Percentiles rank a stretch among this genome's conserved stretches.
phyloP scores from a whole-genome alignment of 192 early-diverging fungal genomes.

The Diversispora epigaea region DNA sequence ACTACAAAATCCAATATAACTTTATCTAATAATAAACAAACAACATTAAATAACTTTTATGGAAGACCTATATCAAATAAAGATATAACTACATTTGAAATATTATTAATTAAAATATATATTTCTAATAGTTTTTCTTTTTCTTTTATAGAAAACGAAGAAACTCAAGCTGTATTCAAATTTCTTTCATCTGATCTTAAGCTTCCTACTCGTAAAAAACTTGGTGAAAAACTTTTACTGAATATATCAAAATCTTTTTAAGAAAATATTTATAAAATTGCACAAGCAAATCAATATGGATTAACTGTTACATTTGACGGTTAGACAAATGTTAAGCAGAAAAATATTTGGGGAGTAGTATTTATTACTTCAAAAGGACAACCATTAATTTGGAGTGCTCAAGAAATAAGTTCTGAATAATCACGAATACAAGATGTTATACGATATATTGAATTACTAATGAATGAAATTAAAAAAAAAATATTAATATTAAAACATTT shows the following conservation, averaged over 20 bases:
- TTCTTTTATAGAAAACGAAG: not conserved
- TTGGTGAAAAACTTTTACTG: not conserved
- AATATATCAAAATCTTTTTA: not conserved
- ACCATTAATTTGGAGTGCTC: slow-evolving; percentile 7
- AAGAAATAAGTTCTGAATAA: slow-evolving; percentile 1
- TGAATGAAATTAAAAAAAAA: slow-evolving; percentile 10
- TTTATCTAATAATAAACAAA: not conserved
- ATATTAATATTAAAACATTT: slow-evolving; percentile 7
- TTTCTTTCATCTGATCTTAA: not conserved
- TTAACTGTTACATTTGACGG: not conserved
- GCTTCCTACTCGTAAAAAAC: not conserved
- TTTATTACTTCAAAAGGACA: slow-evolving; percentile 10
- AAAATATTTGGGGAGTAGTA: not conserved
- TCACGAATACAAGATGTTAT: slow-evolving; percentile 13
- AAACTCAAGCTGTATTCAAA: not conserved
- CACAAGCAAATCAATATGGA: not conserved
- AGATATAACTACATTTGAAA: not conserved
- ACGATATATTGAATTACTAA: not conserved
- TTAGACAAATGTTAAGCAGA: not conserved
- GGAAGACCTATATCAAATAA: not conserved
- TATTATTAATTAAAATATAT: not conserved
- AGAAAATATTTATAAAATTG: not conserved
- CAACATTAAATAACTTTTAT: not conserved
- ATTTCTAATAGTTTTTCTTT: not conserved
- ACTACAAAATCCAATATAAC: too few relatives aligned